A percentile compares a stretch with the other conserved stretches of the same genome.
phyloP scores from a whole-genome alignment of 2,329 filamentous ascomycete genomes.

The Cordyceps cateniannulata region DNA sequence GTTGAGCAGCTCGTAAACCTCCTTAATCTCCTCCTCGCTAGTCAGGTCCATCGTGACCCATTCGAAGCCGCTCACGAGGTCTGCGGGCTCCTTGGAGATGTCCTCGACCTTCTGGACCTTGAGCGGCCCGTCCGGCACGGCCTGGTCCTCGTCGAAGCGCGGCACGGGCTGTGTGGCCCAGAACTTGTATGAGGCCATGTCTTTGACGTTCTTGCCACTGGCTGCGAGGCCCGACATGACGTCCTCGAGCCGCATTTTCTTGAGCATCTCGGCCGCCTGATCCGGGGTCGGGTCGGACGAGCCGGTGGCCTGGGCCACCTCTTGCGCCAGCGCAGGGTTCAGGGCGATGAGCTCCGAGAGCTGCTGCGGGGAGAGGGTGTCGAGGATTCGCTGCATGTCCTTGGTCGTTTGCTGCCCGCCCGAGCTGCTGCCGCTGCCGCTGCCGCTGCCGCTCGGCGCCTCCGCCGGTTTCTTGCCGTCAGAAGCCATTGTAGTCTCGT shows the following conservation, averaged over 20 bases:
- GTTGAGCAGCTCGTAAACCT: constrained; percentile 85
- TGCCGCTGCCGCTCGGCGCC: constrained; percentile 30
- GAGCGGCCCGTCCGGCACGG: constrained; percentile 72
- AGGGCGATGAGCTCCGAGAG: constrained; percentile 62
- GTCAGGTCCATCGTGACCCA: constrained; percentile 89
- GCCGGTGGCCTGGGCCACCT: constrained; percentile 35
- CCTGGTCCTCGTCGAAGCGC: constrained; percentile 59
- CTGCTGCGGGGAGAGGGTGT: constrained; percentile 49
- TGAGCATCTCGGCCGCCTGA: constrained; percentile 46
- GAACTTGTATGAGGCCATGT: constrained; percentile 97
- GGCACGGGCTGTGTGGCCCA: constrained; percentile 97
- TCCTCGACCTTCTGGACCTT: constrained; percentile 71
- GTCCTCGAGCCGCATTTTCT: constrained; percentile 61
- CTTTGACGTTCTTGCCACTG: constrained; percentile 82
- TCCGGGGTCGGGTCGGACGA: constrained; percentile 31
- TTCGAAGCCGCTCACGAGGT: constrained; percentile 77
- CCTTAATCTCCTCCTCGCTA: constrained; percentile 70
- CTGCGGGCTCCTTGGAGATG: constrained; percentile 69
- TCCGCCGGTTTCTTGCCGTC: constrained; percentile 29
- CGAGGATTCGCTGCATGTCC: constrained; percentile 44
- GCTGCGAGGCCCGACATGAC: constrained; percentile 70
- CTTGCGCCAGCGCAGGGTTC: constrained; percentile 64
- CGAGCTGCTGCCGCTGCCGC: constrained; percentile 23
- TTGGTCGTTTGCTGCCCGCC: constrained; percentile 26
- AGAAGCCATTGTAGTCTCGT: constrained; percentile 21